Evolutionary conservation across 2,329 filamentous ascomycete species (phyloP).

Genomic region (Trichoderma polysporum): DNA sequence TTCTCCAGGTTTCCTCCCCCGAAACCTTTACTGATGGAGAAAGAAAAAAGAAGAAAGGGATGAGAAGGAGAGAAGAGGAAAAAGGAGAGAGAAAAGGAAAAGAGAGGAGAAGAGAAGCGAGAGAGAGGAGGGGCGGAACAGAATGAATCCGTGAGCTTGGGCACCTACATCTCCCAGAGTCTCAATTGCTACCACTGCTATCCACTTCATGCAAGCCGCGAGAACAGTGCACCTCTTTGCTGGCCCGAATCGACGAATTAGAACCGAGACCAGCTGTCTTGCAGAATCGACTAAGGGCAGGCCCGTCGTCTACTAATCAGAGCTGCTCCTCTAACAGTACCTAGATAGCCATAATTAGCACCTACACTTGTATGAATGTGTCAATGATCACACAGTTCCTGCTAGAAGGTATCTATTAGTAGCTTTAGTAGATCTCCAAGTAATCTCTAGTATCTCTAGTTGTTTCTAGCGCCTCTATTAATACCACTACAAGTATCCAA

Average conservation of each 20-base stretch:
- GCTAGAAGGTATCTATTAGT: too few species aligned
- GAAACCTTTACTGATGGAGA: background rate
- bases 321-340: background rate
- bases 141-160: constrained; percentile 3
- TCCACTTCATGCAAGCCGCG: constrained; percentile 1
- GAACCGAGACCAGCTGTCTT: background rate
- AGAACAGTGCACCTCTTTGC: background rate
- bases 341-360: background rate
- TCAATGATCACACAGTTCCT: background rate
- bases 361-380: background rate
- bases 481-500: background rate
- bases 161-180: constrained; percentile 7
- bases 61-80: background rate
- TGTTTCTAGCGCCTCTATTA: background rate
- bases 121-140: background rate
- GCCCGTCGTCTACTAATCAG: background rate
- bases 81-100: background rate
- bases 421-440: background rate
- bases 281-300: constrained; percentile 1
- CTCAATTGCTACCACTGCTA: background rate
- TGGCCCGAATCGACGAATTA: constrained; percentile 1
- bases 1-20: background rate
- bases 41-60: background rate
- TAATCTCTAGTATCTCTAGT: background rate
- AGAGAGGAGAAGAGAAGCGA: background rate